phyloP scores from a whole-genome alignment of 1,139 yeast species.

The Taphrina sp. region DNA sequence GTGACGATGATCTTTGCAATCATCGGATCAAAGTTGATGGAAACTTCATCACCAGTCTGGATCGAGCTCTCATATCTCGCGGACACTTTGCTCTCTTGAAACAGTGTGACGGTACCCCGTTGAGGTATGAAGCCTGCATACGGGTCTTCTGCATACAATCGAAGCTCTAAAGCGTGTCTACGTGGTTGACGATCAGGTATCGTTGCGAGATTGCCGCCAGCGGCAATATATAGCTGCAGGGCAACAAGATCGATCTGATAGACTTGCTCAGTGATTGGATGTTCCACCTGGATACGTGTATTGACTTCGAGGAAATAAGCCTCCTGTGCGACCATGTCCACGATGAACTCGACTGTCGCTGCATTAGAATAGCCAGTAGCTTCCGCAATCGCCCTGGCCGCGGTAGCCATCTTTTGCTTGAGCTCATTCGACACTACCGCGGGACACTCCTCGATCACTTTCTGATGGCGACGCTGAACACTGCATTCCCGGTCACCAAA shows the following conservation, averaged over 20 bases:
- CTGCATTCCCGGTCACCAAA: conserved; percentile 97
- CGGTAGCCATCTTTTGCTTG: conserved; percentile 68
- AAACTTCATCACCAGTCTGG: conserved; percentile 77
- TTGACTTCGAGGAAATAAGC: conserved; percentile 94
- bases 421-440: conserved; percentile 57
- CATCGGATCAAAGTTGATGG: conserved; percentile 95
- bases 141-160: conserved; percentile 95
- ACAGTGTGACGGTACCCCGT: conserved; percentile 57
- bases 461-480: conserved; percentile 93
- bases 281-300: conserved; percentile 96
- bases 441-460: conserved; percentile 94
- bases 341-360: conserved; percentile 95
- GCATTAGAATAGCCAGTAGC: conserved; percentile 89
- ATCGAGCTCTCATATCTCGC: conserved; percentile 80
- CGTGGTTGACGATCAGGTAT: conserved; percentile 5
- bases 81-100: conserved; percentile 43
- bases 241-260: conserved; percentile 90
- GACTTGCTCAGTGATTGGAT: conserved; percentile 93
- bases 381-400: conserved; percentile 57
- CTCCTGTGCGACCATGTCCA: conserved; percentile 78
- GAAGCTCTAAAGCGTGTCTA: conserved; percentile 76
- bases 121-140: conserved; percentile 92
- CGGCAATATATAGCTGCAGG: conserved; percentile 9
- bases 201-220: neutral
- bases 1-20: conserved; percentile 93